phyloP scores from a whole-genome alignment of 2,329 filamentous ascomycete genomes.

The Stachybotrys chartarum region DNA sequence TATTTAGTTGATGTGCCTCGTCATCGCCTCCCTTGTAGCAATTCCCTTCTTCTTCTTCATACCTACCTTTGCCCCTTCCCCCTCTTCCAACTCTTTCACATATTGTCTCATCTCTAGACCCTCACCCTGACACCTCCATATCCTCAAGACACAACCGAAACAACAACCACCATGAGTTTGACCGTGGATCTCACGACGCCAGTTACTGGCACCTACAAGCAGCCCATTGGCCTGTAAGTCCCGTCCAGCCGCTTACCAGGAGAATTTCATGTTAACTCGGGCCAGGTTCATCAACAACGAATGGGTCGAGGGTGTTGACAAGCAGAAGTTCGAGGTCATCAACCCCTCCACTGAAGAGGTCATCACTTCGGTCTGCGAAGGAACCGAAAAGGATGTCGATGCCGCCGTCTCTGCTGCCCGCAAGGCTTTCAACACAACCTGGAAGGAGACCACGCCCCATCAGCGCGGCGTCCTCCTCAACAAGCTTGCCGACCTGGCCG shows the following conservation, averaged over 20 bases:
- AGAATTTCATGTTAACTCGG: conserved; percentile 9
- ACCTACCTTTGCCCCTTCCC: background rate
- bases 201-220: conserved; percentile 49
- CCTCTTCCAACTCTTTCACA: background rate
- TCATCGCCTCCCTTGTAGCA: background rate
- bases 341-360: conserved; percentile 81
- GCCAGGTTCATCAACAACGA: conserved; percentile 86
- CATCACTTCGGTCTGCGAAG: conserved; percentile 77
- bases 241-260: background rate
- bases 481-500: conserved; percentile 73
- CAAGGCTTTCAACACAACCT: conserved; percentile 72
- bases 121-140: conserved; percentile 1
- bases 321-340: conserved; percentile 87
- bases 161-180: conserved; percentile 33
- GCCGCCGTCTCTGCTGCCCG: conserved; percentile 79
- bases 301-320: conserved; percentile 71
- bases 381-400: conserved; percentile 78
- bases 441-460: conserved; percentile 62
- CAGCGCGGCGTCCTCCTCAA: conserved; percentile 61
- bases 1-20: background rate
- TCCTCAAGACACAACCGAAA: conserved; percentile 7
- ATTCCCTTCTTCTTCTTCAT: background rate
- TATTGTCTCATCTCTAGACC: background rate
- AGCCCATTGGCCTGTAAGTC: conserved; percentile 56
- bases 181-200: conserved; percentile 62